Percentiles rank a stretch among this genome's conserved stretches.
These are phyloP conservation scores for Conringia planisiliqua DNA, from an alignment of 345 rosid species.

Conservation along the genomic window DNA sequence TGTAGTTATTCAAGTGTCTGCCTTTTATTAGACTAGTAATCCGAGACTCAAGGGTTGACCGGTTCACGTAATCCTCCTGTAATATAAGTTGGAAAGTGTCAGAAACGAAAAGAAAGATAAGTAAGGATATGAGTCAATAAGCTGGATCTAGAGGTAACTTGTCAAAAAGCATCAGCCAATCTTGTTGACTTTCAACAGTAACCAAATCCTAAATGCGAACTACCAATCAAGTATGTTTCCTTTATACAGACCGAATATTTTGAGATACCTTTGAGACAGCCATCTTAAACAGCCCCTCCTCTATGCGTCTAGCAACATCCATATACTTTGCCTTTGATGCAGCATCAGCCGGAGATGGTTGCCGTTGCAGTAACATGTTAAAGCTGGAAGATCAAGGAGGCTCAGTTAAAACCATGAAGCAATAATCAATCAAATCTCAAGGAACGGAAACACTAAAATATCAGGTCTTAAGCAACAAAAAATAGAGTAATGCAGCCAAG, in stretches of 20 bases:
- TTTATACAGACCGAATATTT: neutral
- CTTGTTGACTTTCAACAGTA: slow-evolving; percentile 10
- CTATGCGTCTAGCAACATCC: slow-evolving; percentile 77
- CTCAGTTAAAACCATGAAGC: slow-evolving; percentile 1
- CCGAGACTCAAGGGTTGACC: slow-evolving; percentile 67
- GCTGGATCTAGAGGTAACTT: slow-evolving; percentile 20
- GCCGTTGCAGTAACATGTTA: slow-evolving; percentile 48
- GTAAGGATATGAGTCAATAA: neutral
- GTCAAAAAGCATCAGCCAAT: slow-evolving; percentile 8
- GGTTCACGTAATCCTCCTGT: slow-evolving; percentile 82
- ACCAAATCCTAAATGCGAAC: neutral
- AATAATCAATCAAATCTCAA: neutral
- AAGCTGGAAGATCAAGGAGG: slow-evolving; percentile 38
- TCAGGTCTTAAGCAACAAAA: neutral
- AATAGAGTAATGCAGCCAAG: neutral
- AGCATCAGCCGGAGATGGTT: slow-evolving; percentile 43
- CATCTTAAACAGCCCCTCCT: slow-evolving; percentile 70
- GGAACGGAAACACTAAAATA: slow-evolving; percentile 12
- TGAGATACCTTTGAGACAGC: slow-evolving; percentile 63
- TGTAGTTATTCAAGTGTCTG: slow-evolving; percentile 35
- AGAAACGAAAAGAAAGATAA: slow-evolving; percentile 3
- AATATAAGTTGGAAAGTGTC: slow-evolving; percentile 20
- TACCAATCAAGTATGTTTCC: neutral
- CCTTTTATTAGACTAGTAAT: slow-evolving; percentile 47
- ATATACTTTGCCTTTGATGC: slow-evolving; percentile 41